Evolutionary conservation across 208 protist species (phyloP), one percentile per base, ranked within the genome.

Genomic region (Leptomonas pyrrhocoris): DNA sequence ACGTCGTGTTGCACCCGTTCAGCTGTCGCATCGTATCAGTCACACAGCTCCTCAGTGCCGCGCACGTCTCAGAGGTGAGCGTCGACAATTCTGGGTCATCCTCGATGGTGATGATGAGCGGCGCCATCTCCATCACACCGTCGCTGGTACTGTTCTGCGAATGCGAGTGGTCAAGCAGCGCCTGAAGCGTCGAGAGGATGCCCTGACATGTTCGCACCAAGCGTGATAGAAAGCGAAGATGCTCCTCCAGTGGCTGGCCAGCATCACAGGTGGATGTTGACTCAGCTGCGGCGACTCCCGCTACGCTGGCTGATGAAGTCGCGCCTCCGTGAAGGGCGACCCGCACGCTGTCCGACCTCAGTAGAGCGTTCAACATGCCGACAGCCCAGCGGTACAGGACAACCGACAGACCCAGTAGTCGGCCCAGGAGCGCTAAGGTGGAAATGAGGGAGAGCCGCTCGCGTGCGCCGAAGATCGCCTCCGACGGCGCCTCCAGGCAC

Each of bases 391-490:
- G 71, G 40, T 65, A 59, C 25, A 76, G 83, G 12, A 80, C 53
- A 38, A 46, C 30, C 0, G 85, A 91, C n/a, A 94, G 76, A 2
- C 81, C 69, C 6, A 57, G 36, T 1, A 89, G 43, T 7, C 67
- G 45, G 13, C 45, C 49, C 15, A 90, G 60, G 0, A 89, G 51
- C 23, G 73, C 69, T 53, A 89, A 73, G 34, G 80, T 72, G 27
- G 55, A 27, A 21, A 67, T 27, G 9, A 94, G 65, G 7, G 83
- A 82, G 0, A 71, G 66, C 5, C 48, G 66, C 13, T 55, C 45
- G 3, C 57, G 40, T 18, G 45, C 25, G 25, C 88, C 85, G 65
- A 94, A 94, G 46, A 91, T 51, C 34, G 74, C 71, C 25, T 86
- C 85, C 9, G 85, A 73, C 12, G 70, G 34, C 9, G 79, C 57